These are phyloP conservation scores for Eutrema salsugineum DNA, from an alignment of 441 rosid genomes.

Conservation along the genomic window DNA sequence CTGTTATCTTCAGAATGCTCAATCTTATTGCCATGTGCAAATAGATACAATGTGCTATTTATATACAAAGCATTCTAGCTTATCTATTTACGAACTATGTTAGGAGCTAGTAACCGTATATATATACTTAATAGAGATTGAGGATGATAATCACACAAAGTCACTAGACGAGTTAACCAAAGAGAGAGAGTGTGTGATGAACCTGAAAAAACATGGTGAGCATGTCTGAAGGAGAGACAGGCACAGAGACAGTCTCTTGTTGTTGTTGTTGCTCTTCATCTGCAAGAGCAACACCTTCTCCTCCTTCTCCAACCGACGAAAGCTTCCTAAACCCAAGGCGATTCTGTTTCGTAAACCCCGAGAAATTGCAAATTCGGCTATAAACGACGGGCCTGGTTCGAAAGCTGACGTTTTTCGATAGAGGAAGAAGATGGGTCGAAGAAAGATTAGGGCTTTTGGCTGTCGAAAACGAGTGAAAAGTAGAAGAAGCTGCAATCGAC, in stretches of 20 bases:
- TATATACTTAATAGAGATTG: neutral
- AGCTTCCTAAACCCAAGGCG: constrained; percentile 20
- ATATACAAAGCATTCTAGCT: neutral
- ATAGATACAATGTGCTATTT: neutral
- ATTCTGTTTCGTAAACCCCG: constrained; percentile 23
- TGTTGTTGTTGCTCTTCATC: constrained; percentile 37
- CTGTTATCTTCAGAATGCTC: neutral
- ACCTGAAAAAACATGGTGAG: constrained; percentile 91
- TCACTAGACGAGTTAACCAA: neutral
- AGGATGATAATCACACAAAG: neutral
- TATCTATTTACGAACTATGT: neutral
- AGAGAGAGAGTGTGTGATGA: neutral
- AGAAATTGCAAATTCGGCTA: constrained; percentile 11
- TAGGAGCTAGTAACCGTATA: neutral
- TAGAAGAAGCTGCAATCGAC: constrained; percentile 42
- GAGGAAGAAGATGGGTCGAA: constrained; percentile 22
- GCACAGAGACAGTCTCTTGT: constrained; percentile 68
- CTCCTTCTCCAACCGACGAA: constrained; percentile 46
- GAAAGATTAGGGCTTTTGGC: constrained; percentile 13
- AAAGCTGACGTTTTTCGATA: constrained; percentile 29
- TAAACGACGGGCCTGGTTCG: constrained; percentile 21
- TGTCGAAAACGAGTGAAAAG: constrained; percentile 29
- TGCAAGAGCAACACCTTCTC: constrained; percentile 36
- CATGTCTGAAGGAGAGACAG: constrained; percentile 90
- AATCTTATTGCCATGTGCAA: neutral